Evolutionary conservation across 352 stramenopile genomes (phyloP).

Genomic region (Globisporangium nagaii): DNA sequence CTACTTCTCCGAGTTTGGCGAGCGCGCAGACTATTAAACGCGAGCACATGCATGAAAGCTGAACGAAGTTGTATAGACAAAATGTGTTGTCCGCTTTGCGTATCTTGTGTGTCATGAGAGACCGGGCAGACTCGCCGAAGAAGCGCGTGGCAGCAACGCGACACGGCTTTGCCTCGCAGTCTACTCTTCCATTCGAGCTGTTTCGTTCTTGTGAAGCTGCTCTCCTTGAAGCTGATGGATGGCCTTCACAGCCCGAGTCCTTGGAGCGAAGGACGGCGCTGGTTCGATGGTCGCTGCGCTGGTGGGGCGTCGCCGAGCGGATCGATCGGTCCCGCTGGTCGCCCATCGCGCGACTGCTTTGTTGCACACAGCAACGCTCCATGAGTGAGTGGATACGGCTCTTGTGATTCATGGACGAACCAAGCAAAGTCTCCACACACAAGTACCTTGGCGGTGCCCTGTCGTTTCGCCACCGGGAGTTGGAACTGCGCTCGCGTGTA

Average conservation of each 20-base stretch:
- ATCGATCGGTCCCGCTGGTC: conserved; percentile 43
- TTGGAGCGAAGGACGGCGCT: conserved; percentile 50
- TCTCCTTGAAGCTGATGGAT: no score
- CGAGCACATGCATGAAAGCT: neutral
- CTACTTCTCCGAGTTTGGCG: conserved; percentile 75
- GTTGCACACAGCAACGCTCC: neutral
- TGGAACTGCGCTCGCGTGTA: conserved; percentile 65
- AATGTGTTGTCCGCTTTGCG: neutral
- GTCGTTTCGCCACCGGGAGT: conserved; percentile 33
- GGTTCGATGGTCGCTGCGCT: conserved; percentile 35
- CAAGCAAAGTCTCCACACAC: no score
- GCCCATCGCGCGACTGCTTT: conserved; percentile 53
- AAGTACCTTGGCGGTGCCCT: conserved; percentile 41
- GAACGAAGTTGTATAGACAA: neutral
- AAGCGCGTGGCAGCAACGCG: no score
- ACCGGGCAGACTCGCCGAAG: no score
- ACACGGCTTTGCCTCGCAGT: neutral
- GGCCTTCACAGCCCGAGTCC: conserved; percentile 40
- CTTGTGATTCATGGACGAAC: neutral
- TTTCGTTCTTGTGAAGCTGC: conserved; percentile 1
- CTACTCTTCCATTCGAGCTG: no score
- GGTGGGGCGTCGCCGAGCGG: conserved; percentile 41
- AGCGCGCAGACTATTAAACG: conserved; percentile 33
- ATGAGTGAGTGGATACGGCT: no score
- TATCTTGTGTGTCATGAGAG: no score